Percentiles rank a stretch among this genome's conserved stretches.
phyloP scores from a whole-genome alignment of 192 early-diverging fungal genomes.

The Podochytrium sp. region DNA sequence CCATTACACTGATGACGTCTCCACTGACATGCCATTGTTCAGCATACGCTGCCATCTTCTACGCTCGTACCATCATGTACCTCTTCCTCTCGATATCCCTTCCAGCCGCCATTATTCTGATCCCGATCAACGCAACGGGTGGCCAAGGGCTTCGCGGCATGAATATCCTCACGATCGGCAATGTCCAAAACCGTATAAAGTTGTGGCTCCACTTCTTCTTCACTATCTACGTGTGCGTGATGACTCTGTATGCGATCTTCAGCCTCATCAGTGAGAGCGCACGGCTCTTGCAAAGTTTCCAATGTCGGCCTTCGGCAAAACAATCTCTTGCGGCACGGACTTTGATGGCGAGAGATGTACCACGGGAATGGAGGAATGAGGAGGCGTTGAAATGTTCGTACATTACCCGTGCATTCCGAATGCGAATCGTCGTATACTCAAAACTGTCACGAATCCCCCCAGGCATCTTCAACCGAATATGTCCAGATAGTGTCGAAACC shows the following conservation, averaged over 20 bases:
- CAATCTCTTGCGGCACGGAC: conserved; percentile 59
- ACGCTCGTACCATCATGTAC: conserved; percentile 66
- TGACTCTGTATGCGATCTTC: conserved; percentile 52
- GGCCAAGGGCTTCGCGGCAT: conserved; percentile 56
- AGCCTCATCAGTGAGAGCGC: conserved; percentile 65
- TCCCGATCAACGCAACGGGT: conserved; percentile 71
- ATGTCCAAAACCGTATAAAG: conserved; percentile 52
- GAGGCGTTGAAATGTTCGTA: conserved; percentile 54
- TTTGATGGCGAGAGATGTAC: conserved; percentile 72
- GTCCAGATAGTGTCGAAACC: conserved; percentile 31
- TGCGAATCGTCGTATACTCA: conserved; percentile 63
- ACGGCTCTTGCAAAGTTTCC: conserved; percentile 65
- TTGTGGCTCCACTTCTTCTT: conserved; percentile 73
- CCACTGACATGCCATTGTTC: conserved; percentile 15
- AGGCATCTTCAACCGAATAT: conserved; percentile 37
- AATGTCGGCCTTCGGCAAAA: conserved; percentile 54
- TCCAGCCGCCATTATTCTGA: conserved; percentile 59
- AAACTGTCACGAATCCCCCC: conserved; percentile 46
- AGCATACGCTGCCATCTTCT: conserved; percentile 79
- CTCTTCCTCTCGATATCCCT: conserved; percentile 65
- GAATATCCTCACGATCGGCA: conserved; percentile 69
- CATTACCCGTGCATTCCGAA: conserved; percentile 63
- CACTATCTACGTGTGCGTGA: conserved; percentile 25
- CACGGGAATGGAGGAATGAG: conserved; percentile 51
- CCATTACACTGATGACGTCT: not conserved